phyloP scores from a whole-genome alignment of 106 monocot species.

The Dendrobium huoshanense region DNA sequence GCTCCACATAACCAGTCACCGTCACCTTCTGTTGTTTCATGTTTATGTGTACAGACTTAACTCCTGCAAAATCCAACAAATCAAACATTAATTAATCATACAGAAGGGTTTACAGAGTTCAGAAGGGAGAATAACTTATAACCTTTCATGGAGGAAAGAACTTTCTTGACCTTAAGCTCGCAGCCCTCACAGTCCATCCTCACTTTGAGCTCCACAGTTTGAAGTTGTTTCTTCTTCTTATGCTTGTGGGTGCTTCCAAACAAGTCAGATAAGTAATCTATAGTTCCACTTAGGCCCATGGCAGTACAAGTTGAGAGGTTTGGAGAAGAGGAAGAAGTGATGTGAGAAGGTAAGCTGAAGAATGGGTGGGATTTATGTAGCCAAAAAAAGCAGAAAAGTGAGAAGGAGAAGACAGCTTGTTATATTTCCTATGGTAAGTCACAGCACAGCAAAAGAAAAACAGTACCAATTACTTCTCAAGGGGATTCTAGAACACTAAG shows the following conservation, averaged over 20 bases:
- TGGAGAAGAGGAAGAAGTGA: not conserved
- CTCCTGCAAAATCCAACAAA: constrained; percentile 21
- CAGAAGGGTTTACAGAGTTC: not conserved
- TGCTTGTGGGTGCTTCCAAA: constrained; percentile 10
- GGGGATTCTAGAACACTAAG: too few species aligned
- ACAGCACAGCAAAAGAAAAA: too few species aligned
- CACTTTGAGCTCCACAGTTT: constrained; percentile 47
- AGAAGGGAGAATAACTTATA: not conserved
- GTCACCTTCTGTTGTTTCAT: constrained; percentile 39
- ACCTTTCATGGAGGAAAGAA: constrained; percentile 43
- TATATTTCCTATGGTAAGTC: not conserved
- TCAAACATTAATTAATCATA: not conserved
- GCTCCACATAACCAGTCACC: constrained; percentile 34
- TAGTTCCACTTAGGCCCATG: constrained; percentile 6
- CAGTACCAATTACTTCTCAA: too few species aligned
- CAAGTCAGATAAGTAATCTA: constrained; percentile 24
- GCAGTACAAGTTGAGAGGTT: not conserved
- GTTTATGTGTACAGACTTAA: constrained; percentile 29
- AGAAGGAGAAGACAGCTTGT: not conserved
- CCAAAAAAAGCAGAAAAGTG: not conserved
- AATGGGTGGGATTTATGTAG: not conserved
- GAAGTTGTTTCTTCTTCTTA: constrained; percentile 26
- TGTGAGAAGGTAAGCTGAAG: not conserved
- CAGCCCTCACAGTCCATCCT: constrained; percentile 54
- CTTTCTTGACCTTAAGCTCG: constrained; percentile 39